Base-by-base conservation (phyloP, 208 protist species). In the Trichomonas vaginalis region DNA sequence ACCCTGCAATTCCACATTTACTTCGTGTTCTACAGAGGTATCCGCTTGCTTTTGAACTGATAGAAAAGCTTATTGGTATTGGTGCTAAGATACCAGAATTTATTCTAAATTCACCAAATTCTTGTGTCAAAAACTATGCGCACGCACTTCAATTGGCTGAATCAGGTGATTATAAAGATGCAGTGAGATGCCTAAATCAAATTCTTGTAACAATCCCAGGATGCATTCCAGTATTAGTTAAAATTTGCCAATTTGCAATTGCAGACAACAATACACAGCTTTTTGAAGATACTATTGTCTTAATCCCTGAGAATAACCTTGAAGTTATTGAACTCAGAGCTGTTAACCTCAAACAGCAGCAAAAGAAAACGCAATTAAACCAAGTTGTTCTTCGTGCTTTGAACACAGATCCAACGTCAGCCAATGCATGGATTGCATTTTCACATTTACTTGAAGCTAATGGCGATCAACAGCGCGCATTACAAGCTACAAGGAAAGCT, bases 1-100 rank as follows among this genome's bases (percentile, higher is more conserved):
- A 92, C 56, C 86, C 86, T 32, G 86, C 86, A 51, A 92, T 92
- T 92, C 86, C 23, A 39, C 86, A 92, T 92, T 51, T 92, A 39
- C 23, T 92, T 35, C 40, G 45, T 48, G 86, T 92, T 40, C 45
- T 92, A 15, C 42, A 92, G 45, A 51, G 35, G 51, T 92, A 92
- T 47, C 86, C 86, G 10, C 42, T 51, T 4, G 86, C 86, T 51
- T 48, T 92, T 47, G 86, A 92, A 92, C 27, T 92, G 0, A 45
- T 92, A 42, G 86, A 92, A 37, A 51, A 51, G 10, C 27, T 92
- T 27, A 8, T 92, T 12, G 35, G 14, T 35, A 45, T 92, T 39
- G 86, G 86, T 49, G 39, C 86, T 35, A 42, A 42, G 39, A 35
- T 92, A 10, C 15, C 42, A 35, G 86, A 92, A 35, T n/a, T 92